These are phyloP conservation scores for Aspergillus sp. DNA, from an alignment of 2,329 filamentous ascomycete genomes.

Conservation along the genomic window DNA sequence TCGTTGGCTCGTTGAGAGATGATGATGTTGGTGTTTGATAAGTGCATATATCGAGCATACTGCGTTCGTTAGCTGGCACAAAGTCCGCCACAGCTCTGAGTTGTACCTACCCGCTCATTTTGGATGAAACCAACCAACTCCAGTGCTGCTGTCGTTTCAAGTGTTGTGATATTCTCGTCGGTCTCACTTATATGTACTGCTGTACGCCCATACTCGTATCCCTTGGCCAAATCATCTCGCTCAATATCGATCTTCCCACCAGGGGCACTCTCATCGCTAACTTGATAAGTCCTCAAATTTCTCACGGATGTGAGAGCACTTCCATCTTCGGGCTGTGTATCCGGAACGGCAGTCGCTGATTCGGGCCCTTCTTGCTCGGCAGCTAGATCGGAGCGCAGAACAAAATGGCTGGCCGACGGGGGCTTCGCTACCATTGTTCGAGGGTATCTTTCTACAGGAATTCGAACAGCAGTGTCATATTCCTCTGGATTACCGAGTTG, in stretches of 20 bases:
- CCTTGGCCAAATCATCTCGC: constrained; percentile 82
- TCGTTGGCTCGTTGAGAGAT: constrained; percentile 75
- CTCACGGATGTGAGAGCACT: constrained; percentile 67
- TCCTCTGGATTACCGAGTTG: constrained; percentile 75
- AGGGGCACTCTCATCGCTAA: constrained; percentile 71
- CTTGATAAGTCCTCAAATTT: constrained; percentile 74
- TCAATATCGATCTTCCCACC: constrained; percentile 81
- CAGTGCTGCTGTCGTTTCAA: constrained; percentile 73
- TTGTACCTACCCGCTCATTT: constrained; percentile 59
- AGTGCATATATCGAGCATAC: constrained; percentile 81
- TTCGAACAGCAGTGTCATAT: constrained; percentile 72
- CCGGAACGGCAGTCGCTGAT: constrained; percentile 48
- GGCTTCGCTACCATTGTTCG: constrained; percentile 76
- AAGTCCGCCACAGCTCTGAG: not conserved
- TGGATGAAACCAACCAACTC: constrained; percentile 86
- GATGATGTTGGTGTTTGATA: constrained; percentile 78
- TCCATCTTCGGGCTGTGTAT: constrained; percentile 30
- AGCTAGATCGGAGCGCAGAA: constrained; percentile 51
- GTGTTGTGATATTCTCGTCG: constrained; percentile 83
- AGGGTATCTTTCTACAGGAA: constrained; percentile 88
- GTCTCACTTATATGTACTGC: constrained; percentile 85
- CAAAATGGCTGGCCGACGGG: constrained; percentile 75
- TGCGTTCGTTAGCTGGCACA: constrained; percentile 34
- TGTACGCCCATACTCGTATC: constrained; percentile 89
- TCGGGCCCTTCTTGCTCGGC: constrained; percentile 53